phyloP scores from a whole-genome alignment of 805 yeast genomes.

The Candida vaughaniae region DNA sequence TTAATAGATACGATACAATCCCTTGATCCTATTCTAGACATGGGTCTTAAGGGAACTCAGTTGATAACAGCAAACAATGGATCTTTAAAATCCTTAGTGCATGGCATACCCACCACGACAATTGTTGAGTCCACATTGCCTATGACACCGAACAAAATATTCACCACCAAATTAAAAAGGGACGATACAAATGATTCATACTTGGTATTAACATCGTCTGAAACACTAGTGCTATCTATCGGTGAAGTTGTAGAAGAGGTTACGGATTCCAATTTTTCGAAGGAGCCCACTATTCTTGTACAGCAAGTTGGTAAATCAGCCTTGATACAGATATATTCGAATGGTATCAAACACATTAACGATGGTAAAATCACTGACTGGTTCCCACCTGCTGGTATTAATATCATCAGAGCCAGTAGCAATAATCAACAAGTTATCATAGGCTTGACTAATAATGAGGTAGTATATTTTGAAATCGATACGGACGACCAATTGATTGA shows the following conservation, averaged over 20 bases:
- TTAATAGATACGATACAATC: slow-evolving; percentile 51
- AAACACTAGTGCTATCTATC: slow-evolving; percentile 70
- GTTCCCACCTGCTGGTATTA: slow-evolving; percentile 79
- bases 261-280: slow-evolving; percentile 59
- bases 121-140: slow-evolving; percentile 80
- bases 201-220: slow-evolving; percentile 61
- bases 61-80: slow-evolving; percentile 9
- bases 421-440: slow-evolving; percentile 69
- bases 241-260: slow-evolving; percentile 82
- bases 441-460: slow-evolving; percentile 68
- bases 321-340: slow-evolving; percentile 68
- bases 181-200: slow-evolving; percentile 56
- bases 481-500: slow-evolving; percentile 67
- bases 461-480: slow-evolving; percentile 81
- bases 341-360: slow-evolving; percentile 61
- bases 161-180: slow-evolving; percentile 54
- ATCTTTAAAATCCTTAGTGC: slow-evolving; percentile 43
- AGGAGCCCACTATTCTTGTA: slow-evolving; percentile 63
- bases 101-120: slow-evolving; percentile 60
- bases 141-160: slow-evolving; percentile 54
- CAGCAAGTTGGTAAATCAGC: slow-evolving; percentile 65
- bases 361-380: slow-evolving; percentile 55
- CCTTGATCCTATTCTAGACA: slow-evolving; percentile 51
- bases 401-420: slow-evolving; percentile 56
- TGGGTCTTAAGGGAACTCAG: slow-evolving; percentile 18